Percentiles rank a stretch among this genome's conserved stretches.
phyloP scores from a whole-genome alignment of 805 yeast genomes.

The Ogataea pini region DNA sequence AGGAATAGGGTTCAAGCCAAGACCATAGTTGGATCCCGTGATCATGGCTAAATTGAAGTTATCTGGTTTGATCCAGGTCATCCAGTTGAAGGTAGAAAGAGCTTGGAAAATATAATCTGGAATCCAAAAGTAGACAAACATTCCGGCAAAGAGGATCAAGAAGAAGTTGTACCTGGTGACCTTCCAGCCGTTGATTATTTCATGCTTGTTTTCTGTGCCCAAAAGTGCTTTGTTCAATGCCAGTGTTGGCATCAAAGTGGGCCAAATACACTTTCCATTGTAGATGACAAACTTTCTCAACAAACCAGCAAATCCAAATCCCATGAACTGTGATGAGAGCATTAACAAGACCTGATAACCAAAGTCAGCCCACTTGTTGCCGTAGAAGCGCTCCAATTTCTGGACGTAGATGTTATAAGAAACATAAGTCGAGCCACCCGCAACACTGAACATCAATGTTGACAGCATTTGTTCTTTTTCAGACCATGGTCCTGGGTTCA shows the following conservation, averaged over 20 bases:
- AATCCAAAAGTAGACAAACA: constrained; percentile 52
- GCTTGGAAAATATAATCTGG: constrained; percentile 65
- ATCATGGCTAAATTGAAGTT: constrained; percentile 62
- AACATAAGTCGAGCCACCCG: constrained; percentile 37
- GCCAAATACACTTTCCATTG: constrained; percentile 72
- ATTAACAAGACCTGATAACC: constrained; percentile 57
- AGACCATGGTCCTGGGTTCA: constrained; percentile 68
- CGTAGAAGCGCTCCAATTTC: constrained; percentile 32
- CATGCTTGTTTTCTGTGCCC: constrained; percentile 42
- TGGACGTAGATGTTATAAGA: constrained; percentile 37
- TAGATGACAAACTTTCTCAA: constrained; percentile 59
- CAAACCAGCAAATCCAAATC: constrained; percentile 68
- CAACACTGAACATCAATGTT: constrained; percentile 44
- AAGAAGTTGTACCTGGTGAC: constrained; percentile 55
- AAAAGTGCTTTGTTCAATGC: constrained; percentile 57
- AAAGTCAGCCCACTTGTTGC: constrained; percentile 28
- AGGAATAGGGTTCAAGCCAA: constrained; percentile 60
- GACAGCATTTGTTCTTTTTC: constrained; percentile 67
- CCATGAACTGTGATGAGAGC: constrained; percentile 61
- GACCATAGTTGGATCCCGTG: constrained; percentile 63
- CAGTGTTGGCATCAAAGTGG: constrained; percentile 58
- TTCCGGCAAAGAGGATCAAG: constrained; percentile 36
- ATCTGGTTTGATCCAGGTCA: constrained; percentile 62
- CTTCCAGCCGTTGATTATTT: constrained; percentile 61
- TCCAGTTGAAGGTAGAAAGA: constrained; percentile 61